Base-by-base conservation (phyloP, 805 yeast species). In the Cyberlindnera xylosilytica region DNA sequence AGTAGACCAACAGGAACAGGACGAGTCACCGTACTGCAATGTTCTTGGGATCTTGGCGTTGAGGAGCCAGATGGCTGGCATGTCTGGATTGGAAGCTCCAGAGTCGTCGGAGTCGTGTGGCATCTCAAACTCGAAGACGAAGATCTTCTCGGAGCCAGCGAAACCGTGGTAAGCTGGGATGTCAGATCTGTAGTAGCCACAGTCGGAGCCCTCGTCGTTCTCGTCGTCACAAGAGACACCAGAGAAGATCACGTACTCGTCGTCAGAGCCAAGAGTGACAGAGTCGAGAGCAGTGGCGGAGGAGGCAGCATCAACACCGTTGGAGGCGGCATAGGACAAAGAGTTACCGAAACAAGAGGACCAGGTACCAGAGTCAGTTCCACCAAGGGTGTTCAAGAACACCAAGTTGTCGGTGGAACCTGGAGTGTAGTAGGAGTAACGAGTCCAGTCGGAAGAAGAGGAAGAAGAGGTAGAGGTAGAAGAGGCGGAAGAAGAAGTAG, bases 1-100 rank as follows among this genome's bases (percentile, higher is more conserved):
- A 42, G 95, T 76, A 41, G 77, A 58, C 99, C 99, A 93, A 78
- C 99, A 93, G 28, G 97, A 88, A 74, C 98, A 93, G 17, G 76
- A 63, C 20, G 81, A 63, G 47, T 72, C 71, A 65, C 97, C 97
- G 69, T 93, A 93, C 72, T 93, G 98, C 60, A 82, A 69, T 54
- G 97, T 90, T 76, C 99, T 87, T 69, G 99, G 97, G 61, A 90
- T 83, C 74, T 87, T 86, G 49, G 96, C 96, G 66, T 90, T 90
- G 64, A 90, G 79, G 66, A 90, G 72, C 98, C 98, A 90, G 57
- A 90, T 77, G 49, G 99, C 98, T 53, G 99, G 99, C 98, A 93
- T 91, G 66, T 93, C 97, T 60, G 75, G 74, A 74, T 90, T 89
- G 58, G 71, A 52, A 35, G 74, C 62, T 47, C 74, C 70, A 27